A percentile compares a stretch with the other conserved stretches of the same genome.
Conservation (phyloP, 805 yeast genomes). For the Myxozyma udenii region DNA sequence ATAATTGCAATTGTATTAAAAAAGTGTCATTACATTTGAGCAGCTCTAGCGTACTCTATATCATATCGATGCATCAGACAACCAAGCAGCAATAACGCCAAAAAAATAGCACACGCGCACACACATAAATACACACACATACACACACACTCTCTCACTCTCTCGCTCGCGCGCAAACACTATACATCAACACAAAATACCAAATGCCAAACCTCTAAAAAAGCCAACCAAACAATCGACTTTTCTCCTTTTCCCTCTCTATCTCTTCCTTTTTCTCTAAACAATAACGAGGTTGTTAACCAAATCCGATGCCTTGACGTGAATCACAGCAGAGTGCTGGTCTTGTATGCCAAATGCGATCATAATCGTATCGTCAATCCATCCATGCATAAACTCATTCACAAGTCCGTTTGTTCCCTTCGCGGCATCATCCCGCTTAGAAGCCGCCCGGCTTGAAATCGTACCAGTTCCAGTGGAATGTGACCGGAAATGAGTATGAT, state of each 20-base stretch:
- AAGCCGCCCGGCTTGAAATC: constrained; percentile 67
- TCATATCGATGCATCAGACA: too few relatives aligned
- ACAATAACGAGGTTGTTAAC: constrained; percentile 9
- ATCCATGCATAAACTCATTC: constrained; percentile 12
- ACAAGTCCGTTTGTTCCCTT: constrained; percentile 76
- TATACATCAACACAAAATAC: too few relatives aligned
- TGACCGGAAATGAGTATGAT: constrained; percentile 36
- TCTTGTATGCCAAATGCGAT: constrained; percentile 15
- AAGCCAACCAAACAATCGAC: too few relatives aligned
- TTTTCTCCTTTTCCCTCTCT: background rate
- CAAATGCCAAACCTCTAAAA: too few relatives aligned
- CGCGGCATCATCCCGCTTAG: constrained; percentile 72
- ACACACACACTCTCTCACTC: too few relatives aligned
- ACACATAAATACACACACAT: too few relatives aligned
- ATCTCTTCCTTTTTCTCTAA: background rate
- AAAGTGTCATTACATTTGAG: too few relatives aligned
- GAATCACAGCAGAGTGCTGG: constrained; percentile 14
- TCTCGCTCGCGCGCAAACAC: too few relatives aligned
- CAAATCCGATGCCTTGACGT: constrained; percentile 15
- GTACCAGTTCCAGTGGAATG: constrained; percentile 86
- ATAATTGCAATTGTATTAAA: background rate
- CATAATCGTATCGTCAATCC: constrained; percentile 27
- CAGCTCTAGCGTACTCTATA: too few relatives aligned
- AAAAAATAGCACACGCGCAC: too few relatives aligned
- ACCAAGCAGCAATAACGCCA: too few relatives aligned